A percentile compares a stretch with the other conserved stretches of the same genome.
Conservation (phyloP, 371 early-diverging fungal species). For the Rhizopus microsporus region DNA sequence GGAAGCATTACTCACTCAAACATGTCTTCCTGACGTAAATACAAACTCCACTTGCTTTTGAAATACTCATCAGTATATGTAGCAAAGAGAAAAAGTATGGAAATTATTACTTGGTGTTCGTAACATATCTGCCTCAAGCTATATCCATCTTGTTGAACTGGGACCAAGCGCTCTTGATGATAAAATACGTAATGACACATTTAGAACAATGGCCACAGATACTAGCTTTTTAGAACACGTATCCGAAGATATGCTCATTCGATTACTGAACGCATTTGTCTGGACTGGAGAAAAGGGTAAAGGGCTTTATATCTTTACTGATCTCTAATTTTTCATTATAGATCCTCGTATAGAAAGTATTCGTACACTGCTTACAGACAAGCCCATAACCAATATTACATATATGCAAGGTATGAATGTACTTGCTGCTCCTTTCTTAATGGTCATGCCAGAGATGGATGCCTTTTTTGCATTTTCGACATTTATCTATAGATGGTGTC, state of each 20-base stretch:
- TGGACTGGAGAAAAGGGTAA: conserved; percentile 60
- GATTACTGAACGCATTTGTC: conserved; percentile 89
- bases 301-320: not conserved
- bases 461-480: conserved; percentile 85
- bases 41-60: not conserved
- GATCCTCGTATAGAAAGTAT: conserved; percentile 1
- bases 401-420: conserved; percentile 98
- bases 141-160: conserved; percentile 67
- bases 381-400: conserved; percentile 37
- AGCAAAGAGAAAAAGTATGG: conserved; percentile 67
- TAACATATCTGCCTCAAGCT: conserved; percentile 74
- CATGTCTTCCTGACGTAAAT: conserved; percentile 29
- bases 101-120: conserved; percentile 81
- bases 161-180: conserved; percentile 73
- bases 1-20: conserved; percentile 11
- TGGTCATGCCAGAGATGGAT: conserved; percentile 89
- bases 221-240: conserved; percentile 70
- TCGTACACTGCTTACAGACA: not conserved
- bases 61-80: too few species aligned
- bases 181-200: conserved; percentile 91
- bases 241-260: conserved; percentile 73
- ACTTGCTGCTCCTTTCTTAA: conserved; percentile 89
- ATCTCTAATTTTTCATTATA: not conserved
- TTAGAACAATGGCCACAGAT: conserved; percentile 87
- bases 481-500: conserved; percentile 85